A percentile compares a stretch with the other conserved stretches of the same genome.
phyloP scores from a whole-genome alignment of 129 eudicot species.

The Heracleum sosnowskyi region DNA sequence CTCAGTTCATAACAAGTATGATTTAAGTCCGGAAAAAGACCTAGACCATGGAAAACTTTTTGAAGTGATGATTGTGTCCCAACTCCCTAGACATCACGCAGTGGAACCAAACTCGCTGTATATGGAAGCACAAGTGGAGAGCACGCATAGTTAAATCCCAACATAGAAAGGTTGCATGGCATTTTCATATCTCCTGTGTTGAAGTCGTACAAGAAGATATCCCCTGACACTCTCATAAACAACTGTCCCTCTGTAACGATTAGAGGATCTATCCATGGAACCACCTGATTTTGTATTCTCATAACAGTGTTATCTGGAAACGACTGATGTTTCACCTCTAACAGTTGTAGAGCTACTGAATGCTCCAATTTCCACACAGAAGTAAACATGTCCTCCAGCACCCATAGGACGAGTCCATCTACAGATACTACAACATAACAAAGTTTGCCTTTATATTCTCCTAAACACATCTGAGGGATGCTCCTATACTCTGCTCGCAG shows the following conservation, averaged over 20 bases:
- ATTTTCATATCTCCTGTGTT: neutral
- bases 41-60: neutral
- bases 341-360: neutral
- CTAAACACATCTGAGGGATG: constrained; percentile 39
- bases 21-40: neutral
- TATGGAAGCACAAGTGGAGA: constrained; percentile 2
- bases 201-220: constrained; percentile 1
- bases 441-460: constrained; percentile 32
- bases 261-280: neutral
- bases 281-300: neutral
- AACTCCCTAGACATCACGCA: neutral
- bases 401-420: constrained; percentile 43
- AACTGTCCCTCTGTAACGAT: neutral
- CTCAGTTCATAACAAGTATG: neutral
- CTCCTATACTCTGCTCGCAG: constrained; percentile 11
- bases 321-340: neutral
- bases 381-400: constrained; percentile 12
- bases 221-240: neutral
- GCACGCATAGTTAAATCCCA: neutral
- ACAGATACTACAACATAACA: constrained; percentile 33
- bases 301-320: neutral
- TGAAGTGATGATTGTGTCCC: neutral
- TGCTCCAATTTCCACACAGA: neutral
- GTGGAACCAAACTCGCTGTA: neutral
- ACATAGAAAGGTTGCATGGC: neutral